These are phyloP conservation scores for Chrysochromulina tobinii DNA, from an alignment of 78 protist genomes.

Conservation along the genomic window DNA sequence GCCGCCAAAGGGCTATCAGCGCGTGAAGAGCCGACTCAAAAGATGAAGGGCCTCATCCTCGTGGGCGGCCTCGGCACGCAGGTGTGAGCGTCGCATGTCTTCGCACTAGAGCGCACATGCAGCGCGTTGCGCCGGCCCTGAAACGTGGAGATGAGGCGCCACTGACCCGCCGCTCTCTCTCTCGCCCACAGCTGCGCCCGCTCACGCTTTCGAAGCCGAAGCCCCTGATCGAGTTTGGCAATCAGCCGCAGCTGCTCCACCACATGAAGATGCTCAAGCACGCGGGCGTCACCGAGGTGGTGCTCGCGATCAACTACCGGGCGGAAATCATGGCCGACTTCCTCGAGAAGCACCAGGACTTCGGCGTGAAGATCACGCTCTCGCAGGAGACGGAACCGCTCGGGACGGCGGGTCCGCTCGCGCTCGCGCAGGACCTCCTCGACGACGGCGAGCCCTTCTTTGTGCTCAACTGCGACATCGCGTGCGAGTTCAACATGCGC, in stretches of 20 bases:
- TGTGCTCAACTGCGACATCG: slow-evolving; percentile 91
- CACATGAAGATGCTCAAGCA: slow-evolving; percentile 83
- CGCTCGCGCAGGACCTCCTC: slow-evolving; percentile 59
- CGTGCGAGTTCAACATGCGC: slow-evolving; percentile 85
- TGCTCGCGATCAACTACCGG: slow-evolving; percentile 89
- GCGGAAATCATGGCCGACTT: slow-evolving; percentile 77
- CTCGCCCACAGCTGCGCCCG: slow-evolving; percentile 82
- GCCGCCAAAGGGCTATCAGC: no score
- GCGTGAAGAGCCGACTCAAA: no score
- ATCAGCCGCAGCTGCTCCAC: slow-evolving; percentile 89
- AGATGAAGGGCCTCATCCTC: slow-evolving; percentile 89
- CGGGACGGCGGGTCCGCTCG: slow-evolving; percentile 96
- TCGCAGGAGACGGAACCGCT: slow-evolving; percentile 84
- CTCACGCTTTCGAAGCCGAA: slow-evolving; percentile 92
- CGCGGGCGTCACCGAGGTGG: slow-evolving; percentile 87
- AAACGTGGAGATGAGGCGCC: neutral
- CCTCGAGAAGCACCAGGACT: neutral
- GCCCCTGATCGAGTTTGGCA: slow-evolving; percentile 91
- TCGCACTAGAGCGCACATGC: no score
- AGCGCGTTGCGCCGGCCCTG: no score
- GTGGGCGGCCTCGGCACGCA: slow-evolving; percentile 94
- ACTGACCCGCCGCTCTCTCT: slow-evolving; percentile 87
- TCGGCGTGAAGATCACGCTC: slow-evolving; percentile 73
- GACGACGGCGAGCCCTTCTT: slow-evolving; percentile 80
- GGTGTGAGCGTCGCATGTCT: no score